These are phyloP conservation scores for Pseudognaphalium luteoalbum DNA, from an alignment of 129 eudicot genomes.

Conservation along the genomic window DNA sequence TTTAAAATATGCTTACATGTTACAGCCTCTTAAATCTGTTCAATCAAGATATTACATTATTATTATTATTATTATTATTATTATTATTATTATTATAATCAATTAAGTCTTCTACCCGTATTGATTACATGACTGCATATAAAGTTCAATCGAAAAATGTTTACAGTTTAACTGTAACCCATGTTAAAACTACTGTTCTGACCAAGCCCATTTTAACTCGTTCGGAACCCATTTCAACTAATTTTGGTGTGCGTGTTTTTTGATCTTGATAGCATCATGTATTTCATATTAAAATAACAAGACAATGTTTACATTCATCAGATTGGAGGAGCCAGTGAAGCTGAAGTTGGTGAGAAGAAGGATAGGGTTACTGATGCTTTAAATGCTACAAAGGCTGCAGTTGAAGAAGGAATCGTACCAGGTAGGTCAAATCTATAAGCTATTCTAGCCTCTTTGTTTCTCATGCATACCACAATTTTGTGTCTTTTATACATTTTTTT, in stretches of 20 bases:
- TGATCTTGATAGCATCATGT: neutral
- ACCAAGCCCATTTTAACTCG: neutral
- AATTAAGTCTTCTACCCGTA: neutral
- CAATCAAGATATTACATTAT: neutral
- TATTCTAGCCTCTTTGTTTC: neutral
- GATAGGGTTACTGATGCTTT: slow-evolving; percentile 81
- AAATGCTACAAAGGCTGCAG: slow-evolving; percentile 90
- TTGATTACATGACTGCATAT: neutral
- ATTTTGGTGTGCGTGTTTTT: neutral
- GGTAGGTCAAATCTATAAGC: slow-evolving; percentile 32
- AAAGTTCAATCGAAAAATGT: neutral
- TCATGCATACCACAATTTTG: neutral
- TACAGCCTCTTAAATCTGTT: neutral
- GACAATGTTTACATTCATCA: neutral
- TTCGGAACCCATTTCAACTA: neutral
- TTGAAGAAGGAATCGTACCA: slow-evolving; percentile 79
- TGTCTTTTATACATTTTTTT: no score
- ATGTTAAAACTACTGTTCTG: neutral
- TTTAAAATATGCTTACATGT: neutral
- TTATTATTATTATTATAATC: neutral
- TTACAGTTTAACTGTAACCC: neutral
- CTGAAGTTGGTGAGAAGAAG: slow-evolving; percentile 72
- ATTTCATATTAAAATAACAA: neutral
- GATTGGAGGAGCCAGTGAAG: slow-evolving; percentile 88
- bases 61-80: neutral